phyloP scores from a whole-genome alignment of 1,284 basidiomycete species.

The Sanguinoderma infundibulare region DNA sequence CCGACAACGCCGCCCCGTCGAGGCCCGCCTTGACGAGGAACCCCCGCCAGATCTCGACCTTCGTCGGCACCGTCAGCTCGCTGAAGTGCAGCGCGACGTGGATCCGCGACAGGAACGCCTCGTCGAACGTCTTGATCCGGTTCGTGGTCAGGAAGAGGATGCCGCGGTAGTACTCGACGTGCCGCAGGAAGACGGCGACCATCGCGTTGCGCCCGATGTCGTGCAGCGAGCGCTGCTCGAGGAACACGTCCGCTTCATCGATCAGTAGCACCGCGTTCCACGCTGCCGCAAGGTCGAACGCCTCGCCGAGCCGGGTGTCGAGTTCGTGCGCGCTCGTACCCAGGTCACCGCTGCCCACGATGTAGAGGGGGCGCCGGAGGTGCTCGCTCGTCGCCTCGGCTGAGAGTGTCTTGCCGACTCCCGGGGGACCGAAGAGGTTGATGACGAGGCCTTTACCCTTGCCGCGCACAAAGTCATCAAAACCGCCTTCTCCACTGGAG shows the following conservation, averaged over 20 bases:
- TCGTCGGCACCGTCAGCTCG: conserved; percentile 51
- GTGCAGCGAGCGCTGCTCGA: conserved; percentile 62
- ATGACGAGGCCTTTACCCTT: conserved; percentile 65
- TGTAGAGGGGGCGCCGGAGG: conserved; percentile 59
- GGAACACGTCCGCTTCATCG: conserved; percentile 46
- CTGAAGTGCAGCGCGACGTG: conserved; percentile 65
- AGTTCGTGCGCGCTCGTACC: conserved; percentile 48
- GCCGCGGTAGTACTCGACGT: conserved; percentile 65
- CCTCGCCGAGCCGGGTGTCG: conserved; percentile 21
- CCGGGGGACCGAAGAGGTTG: conserved; percentile 64
- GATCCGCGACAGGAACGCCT: conserved; percentile 68
- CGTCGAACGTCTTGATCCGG: conserved; percentile 64
- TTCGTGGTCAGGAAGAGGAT: conserved; percentile 72
- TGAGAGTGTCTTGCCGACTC: conserved; percentile 54
- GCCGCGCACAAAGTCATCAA: conserved; percentile 65
- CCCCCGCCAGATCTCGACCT: conserved; percentile 57
- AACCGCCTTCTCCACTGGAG: conserved; percentile 40
- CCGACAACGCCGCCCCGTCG: conserved; percentile 33
- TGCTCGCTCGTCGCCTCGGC: conserved; percentile 68
- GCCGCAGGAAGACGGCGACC: conserved; percentile 67
- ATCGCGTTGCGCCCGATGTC: conserved; percentile 61
- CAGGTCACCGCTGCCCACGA: conserved; percentile 60
- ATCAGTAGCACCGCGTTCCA: conserved; percentile 70
- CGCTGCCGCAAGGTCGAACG: conserved; percentile 51
- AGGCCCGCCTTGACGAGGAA: conserved; percentile 47